Evolutionary conservation across 768 basidiomycete species (phyloP), one percentile per base, ranked within the genome.

Genomic region (Calocybe indica): DNA sequence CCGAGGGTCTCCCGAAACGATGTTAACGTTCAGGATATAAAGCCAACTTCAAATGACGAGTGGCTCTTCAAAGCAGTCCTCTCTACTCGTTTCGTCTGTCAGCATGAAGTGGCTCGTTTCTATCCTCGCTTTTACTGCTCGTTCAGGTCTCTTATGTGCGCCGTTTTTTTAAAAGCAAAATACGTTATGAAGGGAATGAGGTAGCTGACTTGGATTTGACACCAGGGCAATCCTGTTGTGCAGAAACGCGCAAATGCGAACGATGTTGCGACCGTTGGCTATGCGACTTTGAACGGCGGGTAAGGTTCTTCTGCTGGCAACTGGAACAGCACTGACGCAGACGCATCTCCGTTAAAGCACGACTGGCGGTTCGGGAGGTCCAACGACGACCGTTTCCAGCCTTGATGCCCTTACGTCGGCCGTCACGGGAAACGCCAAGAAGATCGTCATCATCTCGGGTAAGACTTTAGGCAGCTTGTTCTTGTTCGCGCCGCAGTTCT

Each of bases 361-460:
- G 37, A 38, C 67, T 30, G 74, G 73, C 12, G 74, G 74, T 32
- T 67, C 63, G 33, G 74, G 73, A 32, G 73, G 73, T 9, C 51
- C 70, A 6, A 58, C 62, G 8, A 74, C 71, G 31, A 74, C 71
- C 14, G 74, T 76, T 13, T 62, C 68, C 35, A 68, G 67, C 28
- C 65, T 76, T 22, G 65, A 55, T 37, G 71, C 65, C 6, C 58
- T 75, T 15, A 74, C 69, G 8, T 39, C 63, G 29, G 73, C 73
- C 41, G 71, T 75, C 6, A 46, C 63, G 13, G 73, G 73, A n/a
- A 55, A 53, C 53, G 59, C 62, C 13, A 69, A 67, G 52, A 73
- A 72, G 56, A 64, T 73, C 40, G 73, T 76, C 46, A 62, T 75
- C 43, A 68, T 76, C 48, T 68, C 66, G 29, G 73, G 72, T 65